Evolutionary conservation across 2,329 filamentous ascomycete species (phyloP).

Genomic region (Paradendryphiella salina): DNA sequence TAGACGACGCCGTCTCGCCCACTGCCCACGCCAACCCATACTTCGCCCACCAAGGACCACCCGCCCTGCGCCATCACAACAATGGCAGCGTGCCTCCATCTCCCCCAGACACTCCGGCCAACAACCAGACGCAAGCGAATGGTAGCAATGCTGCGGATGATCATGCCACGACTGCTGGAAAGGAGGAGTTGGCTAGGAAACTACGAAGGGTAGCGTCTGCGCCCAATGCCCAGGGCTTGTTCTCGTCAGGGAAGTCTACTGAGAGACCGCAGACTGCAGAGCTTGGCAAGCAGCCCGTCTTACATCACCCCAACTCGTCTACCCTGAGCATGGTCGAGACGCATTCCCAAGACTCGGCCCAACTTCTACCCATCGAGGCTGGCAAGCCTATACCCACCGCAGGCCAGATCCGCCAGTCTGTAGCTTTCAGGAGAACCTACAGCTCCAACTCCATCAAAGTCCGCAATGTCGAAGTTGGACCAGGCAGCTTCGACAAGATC

Average conservation of each 20-base stretch:
- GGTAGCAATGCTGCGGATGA: conserved; percentile 66
- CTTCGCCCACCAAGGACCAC: conserved; percentile 94
- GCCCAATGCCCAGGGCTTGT: conserved; percentile 93
- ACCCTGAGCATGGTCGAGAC: conserved; percentile 60
- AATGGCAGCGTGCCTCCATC: conserved; percentile 90
- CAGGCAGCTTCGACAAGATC: conserved; percentile 97
- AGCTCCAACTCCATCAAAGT: conserved; percentile 99
- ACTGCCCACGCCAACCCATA: conserved; percentile 96
- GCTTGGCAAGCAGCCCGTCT: conserved; percentile 77
- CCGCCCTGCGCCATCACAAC: conserved; percentile 90
- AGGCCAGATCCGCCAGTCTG: conserved; percentile 64
- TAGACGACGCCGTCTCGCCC: conserved; percentile 87
- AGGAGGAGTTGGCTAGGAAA: conserved; percentile 92
- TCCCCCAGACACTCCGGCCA: conserved; percentile 83
- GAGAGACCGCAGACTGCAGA: conserved; percentile 81
- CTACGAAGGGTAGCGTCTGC: conserved; percentile 92
- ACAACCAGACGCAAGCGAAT: conserved; percentile 64
- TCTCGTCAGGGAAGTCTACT: conserved; percentile 56
- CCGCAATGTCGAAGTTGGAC: conserved; percentile 92
- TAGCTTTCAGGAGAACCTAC: conserved; percentile 90
- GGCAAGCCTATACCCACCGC: conserved; percentile 65
- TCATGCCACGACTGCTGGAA: conserved; percentile 74
- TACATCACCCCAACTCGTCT: conserved; percentile 58
- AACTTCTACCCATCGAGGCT: conserved; percentile 43
- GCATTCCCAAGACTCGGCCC: conserved; percentile 32